Evolutionary conservation across 371 early-diverging fungal species (phyloP).

Genomic region (Entomophthora muscae): DNA sequence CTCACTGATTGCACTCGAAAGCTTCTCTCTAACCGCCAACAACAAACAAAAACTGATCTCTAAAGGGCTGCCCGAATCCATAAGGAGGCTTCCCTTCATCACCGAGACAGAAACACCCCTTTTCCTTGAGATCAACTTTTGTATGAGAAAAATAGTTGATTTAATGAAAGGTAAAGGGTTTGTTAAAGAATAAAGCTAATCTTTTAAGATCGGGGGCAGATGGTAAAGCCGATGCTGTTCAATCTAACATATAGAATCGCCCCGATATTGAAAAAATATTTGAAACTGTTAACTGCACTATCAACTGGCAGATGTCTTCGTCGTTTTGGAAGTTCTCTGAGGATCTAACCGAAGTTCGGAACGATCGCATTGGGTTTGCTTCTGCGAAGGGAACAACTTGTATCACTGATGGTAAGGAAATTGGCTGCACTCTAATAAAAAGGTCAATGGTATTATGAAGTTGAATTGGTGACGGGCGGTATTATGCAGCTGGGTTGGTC

Average conservation of each 20-base stretch:
- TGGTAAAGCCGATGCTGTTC: no score
- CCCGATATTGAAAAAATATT: neutral
- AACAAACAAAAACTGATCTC: neutral
- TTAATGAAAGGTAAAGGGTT: neutral
- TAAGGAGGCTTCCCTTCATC: neutral
- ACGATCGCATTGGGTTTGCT: neutral
- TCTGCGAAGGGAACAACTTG: neutral
- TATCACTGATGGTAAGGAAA: slow-evolving; percentile 11
- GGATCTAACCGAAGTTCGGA: neutral
- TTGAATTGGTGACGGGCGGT: slow-evolving; percentile 30
- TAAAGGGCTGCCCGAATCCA: neutral
- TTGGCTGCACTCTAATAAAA: neutral
- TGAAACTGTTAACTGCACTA: neutral
- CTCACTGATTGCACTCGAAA: neutral
- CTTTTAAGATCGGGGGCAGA: no score
- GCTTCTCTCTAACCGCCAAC: neutral
- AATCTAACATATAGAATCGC: neutral
- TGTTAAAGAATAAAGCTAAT: neutral
- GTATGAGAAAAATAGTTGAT: neutral
- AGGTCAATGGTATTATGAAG: slow-evolving; percentile 36
- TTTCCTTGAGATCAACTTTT: no score
- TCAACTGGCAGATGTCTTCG: neutral
- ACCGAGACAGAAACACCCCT: neutral
- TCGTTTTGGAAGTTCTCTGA: neutral
- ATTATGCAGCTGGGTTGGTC: slow-evolving; percentile 63